Percentiles rank a stretch among this genome's conserved stretches.
phyloP scores from a whole-genome alignment of 2,329 filamentous ascomycete genomes.

The Fusarium falciforme region DNA sequence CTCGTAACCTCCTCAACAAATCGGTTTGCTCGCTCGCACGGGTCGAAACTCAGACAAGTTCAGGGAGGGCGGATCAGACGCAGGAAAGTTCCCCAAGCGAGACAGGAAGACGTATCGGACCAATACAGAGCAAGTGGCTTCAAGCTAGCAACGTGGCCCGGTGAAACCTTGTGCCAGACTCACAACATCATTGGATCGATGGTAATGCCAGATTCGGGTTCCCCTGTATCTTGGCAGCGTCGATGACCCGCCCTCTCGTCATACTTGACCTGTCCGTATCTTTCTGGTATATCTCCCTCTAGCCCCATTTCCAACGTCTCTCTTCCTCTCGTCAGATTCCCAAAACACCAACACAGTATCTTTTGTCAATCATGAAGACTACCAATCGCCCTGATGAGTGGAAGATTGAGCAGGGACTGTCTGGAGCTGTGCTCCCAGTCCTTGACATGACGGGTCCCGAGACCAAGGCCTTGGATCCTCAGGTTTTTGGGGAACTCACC shows the following conservation, averaged over 20 bases:
- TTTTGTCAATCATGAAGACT: constrained; percentile 21
- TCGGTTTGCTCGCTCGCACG: background rate
- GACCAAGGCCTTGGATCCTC: constrained; percentile 45
- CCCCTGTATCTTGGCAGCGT: background rate
- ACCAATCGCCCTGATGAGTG: constrained; percentile 58
- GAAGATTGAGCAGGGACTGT: constrained; percentile 64
- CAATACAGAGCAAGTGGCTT: constrained; percentile 2
- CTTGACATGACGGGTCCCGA: constrained; percentile 57
- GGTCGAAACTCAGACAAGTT: background rate
- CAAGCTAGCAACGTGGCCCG: background rate
- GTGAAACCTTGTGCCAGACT: background rate
- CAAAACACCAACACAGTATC: background rate
- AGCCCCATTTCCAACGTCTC: background rate
- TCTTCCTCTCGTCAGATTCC: background rate
- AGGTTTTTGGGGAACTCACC: constrained; percentile 45
- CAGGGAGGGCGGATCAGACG: background rate
- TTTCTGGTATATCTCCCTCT: background rate
- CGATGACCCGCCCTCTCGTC: background rate
- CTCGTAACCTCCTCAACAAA: background rate
- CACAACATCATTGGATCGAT: constrained; percentile 3
- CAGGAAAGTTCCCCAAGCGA: background rate
- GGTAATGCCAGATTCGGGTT: background rate
- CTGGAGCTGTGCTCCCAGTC: constrained; percentile 58
- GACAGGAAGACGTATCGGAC: background rate
- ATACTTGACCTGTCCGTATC: background rate